phyloP scores from a whole-genome alignment of 2,329 filamentous ascomycete genomes.

The Stemphylium beticola region DNA sequence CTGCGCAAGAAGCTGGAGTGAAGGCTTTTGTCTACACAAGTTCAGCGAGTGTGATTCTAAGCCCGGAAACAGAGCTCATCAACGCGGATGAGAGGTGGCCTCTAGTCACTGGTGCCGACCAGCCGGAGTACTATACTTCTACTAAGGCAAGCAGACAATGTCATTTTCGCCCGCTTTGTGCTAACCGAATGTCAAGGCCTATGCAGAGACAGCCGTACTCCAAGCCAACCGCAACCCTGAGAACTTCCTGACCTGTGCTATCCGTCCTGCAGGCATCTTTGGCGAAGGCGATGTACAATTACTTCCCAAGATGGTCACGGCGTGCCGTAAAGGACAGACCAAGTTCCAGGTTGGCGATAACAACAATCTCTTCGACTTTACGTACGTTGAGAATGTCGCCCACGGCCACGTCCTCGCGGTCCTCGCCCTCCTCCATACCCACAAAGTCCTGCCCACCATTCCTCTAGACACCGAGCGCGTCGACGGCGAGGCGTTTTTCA shows the following conservation, averaged over 20 bases:
- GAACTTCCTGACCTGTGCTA: slow-evolving; percentile 56
- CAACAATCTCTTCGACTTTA: slow-evolving; percentile 62
- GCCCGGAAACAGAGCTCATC: slow-evolving; percentile 53
- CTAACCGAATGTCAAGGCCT: slow-evolving; percentile 40
- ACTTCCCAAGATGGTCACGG: slow-evolving; percentile 54
- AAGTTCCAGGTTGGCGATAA: slow-evolving; percentile 60
- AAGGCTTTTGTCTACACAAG: slow-evolving; percentile 62
- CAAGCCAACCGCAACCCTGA: slow-evolving; percentile 55
- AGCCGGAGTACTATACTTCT: slow-evolving; percentile 59
- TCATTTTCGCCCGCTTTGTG: background rate
- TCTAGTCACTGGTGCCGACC: slow-evolving; percentile 52
- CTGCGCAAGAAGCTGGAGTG: slow-evolving; percentile 55
- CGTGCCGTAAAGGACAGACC: slow-evolving; percentile 55
- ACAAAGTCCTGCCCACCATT: slow-evolving; percentile 43
- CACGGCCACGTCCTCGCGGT: slow-evolving; percentile 60
- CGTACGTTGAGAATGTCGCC: slow-evolving; percentile 60
- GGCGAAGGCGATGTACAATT: slow-evolving; percentile 57
- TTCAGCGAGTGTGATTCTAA: slow-evolving; percentile 57
- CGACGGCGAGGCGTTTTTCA: slow-evolving; percentile 59
- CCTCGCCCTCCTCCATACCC: slow-evolving; percentile 56
- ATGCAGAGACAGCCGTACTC: slow-evolving; percentile 57
- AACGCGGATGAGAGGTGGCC: slow-evolving; percentile 59
- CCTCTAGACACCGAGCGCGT: slow-evolving; percentile 55
- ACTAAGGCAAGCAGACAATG: slow-evolving; percentile 50
- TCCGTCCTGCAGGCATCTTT: slow-evolving; percentile 60